A percentile compares a stretch with the other conserved stretches of the same genome.
Conservation (phyloP, 345 rosid genomes). For the Brassica nigra region DNA sequence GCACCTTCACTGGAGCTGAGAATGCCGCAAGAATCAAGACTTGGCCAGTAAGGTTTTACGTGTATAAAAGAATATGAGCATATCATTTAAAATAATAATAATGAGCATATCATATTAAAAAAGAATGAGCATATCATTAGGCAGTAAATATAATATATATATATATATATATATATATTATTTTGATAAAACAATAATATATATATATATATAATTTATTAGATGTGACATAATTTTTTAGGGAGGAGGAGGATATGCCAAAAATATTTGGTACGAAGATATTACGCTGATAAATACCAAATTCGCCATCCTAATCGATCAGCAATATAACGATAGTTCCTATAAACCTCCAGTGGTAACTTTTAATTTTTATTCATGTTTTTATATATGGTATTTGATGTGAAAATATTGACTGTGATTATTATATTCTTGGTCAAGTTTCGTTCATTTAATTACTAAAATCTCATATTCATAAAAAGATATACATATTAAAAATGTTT, state of each 20-base stretch:
- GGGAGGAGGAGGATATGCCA: constrained; percentile 31
- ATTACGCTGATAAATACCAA: constrained; percentile 6
- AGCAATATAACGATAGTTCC: background rate
- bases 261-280: constrained; percentile 19
- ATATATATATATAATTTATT: background rate
- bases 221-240: background rate
- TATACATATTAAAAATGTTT: background rate
- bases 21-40: constrained; percentile 38
- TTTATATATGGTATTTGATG: background rate
- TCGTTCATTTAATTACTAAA: background rate
- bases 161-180: background rate
- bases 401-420: background rate
- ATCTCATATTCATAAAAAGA: background rate
- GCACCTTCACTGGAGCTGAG: constrained; percentile 1
- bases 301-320: constrained; percentile 25
- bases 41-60: constrained; percentile 10
- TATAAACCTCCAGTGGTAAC: background rate
- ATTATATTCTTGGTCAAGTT: background rate
- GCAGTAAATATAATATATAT: background rate
- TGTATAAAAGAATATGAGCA: background rate
- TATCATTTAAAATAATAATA: background rate
- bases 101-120: background rate
- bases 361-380: background rate
- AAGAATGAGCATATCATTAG: background rate
- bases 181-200: background rate